Conservation (phyloP, 768 basidiomycete genomes). For the Gautieria morchelliformis region DNA sequence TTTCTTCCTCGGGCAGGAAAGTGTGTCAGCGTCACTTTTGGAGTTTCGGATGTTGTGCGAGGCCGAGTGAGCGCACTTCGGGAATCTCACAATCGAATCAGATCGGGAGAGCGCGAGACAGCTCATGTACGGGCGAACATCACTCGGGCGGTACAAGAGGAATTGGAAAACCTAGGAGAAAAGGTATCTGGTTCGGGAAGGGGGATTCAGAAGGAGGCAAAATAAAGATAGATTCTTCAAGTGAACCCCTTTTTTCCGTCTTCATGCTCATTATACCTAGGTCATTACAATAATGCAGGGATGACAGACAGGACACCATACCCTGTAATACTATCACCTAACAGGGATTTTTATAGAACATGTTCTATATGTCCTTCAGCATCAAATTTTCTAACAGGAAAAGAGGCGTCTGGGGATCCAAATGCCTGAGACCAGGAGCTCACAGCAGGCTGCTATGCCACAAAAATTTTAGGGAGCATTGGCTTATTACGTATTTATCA, state of each 20-base stretch:
- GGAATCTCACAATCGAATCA: neutral
- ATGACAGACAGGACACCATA: no score
- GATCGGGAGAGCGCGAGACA: neutral
- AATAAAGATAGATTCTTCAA: neutral
- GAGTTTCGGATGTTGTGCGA: constrained; percentile 25
- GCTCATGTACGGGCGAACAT: neutral
- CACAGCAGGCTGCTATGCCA: no score
- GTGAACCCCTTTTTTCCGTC: neutral
- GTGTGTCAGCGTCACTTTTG: constrained; percentile 69
- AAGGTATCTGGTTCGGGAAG: neutral
- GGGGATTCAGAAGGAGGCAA: constrained; percentile 1
- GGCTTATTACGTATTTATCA: no score
- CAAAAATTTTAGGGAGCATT: no score
- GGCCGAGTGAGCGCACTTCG: neutral
- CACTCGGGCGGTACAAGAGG: neutral
- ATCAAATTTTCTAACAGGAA: no score
- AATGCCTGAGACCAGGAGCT: no score
- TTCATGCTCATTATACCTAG: neutral
- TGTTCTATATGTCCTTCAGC: no score
- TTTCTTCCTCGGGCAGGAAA: constrained; percentile 55
- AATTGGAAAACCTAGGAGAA: neutral
- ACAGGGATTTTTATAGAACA: no score
- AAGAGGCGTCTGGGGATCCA: no score
- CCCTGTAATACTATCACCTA: no score
- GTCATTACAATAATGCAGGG: neutral